Conservation (phyloP, 2,329 filamentous ascomycete genomes). For the Ceratocystis harringtonii region DNA sequence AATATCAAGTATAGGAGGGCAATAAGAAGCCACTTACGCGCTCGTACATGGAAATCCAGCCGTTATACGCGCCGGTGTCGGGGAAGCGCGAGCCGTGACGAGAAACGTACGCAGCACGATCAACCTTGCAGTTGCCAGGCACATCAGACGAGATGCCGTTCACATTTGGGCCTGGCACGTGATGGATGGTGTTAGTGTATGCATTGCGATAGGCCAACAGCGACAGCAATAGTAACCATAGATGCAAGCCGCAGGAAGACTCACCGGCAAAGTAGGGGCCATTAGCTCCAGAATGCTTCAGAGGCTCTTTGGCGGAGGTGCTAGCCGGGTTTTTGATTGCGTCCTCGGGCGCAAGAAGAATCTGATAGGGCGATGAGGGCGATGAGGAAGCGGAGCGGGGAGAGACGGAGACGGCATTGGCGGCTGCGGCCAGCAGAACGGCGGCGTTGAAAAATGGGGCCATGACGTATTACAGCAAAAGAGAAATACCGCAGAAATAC, state of each 20-base stretch:
- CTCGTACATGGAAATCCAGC: conserved; percentile 37
- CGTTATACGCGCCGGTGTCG: conserved; percentile 42
- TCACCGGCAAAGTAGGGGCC: conserved; percentile 38
- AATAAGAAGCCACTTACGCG: conserved; percentile 24
- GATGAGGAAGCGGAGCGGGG: neutral
- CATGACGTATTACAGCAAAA: neutral
- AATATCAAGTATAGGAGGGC: neutral
- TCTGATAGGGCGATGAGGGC: neutral
- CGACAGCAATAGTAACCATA: neutral
- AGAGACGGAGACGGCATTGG: conserved; percentile 4
- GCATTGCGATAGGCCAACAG: neutral
- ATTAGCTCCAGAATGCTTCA: conserved; percentile 37
- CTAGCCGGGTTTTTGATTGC: conserved; percentile 9
- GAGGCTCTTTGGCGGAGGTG: conserved; percentile 22
- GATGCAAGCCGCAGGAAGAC: conserved; percentile 10
- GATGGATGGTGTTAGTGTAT: neutral
- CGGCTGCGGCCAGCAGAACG: conserved; percentile 7
- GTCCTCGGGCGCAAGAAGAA: conserved; percentile 14
- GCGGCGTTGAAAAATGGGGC: conserved; percentile 9
- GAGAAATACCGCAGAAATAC: too few relatives aligned
- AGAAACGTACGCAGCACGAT: conserved; percentile 44
- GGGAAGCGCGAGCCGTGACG: conserved; percentile 50
- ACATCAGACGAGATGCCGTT: conserved; percentile 38
- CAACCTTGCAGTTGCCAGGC: conserved; percentile 41
- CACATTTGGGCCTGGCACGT: conserved; percentile 37